Evolutionary conservation across 2,329 filamentous ascomycete genomes (phyloP), one percentile per base, ranked within the genome.

Genomic region (Beauveria sp.): DNA sequence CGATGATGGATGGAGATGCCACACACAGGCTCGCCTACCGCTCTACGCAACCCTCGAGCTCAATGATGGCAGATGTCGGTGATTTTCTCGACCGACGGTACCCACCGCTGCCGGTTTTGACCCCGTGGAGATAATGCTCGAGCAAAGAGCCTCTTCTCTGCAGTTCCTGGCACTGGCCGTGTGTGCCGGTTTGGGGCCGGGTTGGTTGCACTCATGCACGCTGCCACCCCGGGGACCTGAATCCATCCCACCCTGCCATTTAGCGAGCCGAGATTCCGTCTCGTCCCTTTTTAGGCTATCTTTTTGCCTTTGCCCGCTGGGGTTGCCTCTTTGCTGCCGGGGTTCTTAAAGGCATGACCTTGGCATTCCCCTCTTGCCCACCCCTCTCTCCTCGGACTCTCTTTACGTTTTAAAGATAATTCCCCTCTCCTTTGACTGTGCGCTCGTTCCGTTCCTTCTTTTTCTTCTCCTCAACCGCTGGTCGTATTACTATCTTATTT

Each of bases 401-500:
- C 55, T 59, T 44, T 34, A 30, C 51, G 61, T 61, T 55, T 63
- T 61, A 61, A 61, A 61, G 44, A 61, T 55, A 55, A 55, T 61
- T 51, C 52, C 55, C 51, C 56, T 41, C 61, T 34, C 51, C 41
- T 41, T 70, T 73, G 6, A 18, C 34, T 7, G n/a, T 58, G 34
- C 34, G 9, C 66, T 69, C 73, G 67, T 30, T 52, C 55, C 55
- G 14, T 56, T 44, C 26, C 40, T 51, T 61, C n/a, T 52, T 60
- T 60, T 62, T 47, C 28, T 48, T 30, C 34, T 68, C 61, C 70
- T 66, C 63, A 70, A 68, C 69, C 69, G 67, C 66, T 66, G 62
- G 69, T 65, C 63, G 61, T 67, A 66, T 65, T 67, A 10, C 26
- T 63, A 67, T 57, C 59, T 65, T 62, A 63, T 71, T 70, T 70